These are phyloP conservation scores for Penicillium fuscoglaucum DNA, from an alignment of 2,329 filamentous ascomycete species.

Conservation along the genomic window DNA sequence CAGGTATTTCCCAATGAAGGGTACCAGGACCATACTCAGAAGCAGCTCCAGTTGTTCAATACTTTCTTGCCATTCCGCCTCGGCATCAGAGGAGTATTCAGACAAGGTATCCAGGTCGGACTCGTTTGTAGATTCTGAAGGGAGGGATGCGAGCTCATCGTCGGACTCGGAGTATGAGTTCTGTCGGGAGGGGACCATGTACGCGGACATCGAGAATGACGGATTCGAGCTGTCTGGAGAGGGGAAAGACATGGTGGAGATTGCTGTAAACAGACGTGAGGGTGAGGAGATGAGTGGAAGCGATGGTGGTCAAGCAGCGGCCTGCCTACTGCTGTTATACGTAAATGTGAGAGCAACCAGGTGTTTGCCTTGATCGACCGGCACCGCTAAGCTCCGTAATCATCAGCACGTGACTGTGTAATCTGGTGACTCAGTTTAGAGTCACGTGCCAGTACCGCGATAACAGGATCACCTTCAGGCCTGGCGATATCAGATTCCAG, in stretches of 20 bases:
- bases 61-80: conserved; percentile 92
- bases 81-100: conserved; percentile 73
- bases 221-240: conserved; percentile 33
- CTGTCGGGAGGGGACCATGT: conserved; percentile 40
- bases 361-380: conserved; percentile 17
- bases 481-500: conserved; percentile 21
- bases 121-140: conserved; percentile 40
- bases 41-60: conserved; percentile 91
- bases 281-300: conserved; percentile 8
- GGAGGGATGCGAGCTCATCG: conserved; percentile 47
- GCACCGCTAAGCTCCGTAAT: conserved; percentile 2
- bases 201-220: conserved; percentile 42
- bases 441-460: conserved; percentile 25
- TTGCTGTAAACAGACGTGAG: neutral
- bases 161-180: conserved; percentile 33
- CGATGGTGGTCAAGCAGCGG: conserved; percentile 33
- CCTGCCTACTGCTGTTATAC: conserved; percentile 36
- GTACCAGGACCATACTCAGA: conserved; percentile 90
- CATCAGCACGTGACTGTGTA: neutral
- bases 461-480: conserved; percentile 21
- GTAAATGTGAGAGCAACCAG: conserved; percentile 20
- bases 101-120: conserved; percentile 49
- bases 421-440: conserved; percentile 14
- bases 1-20: conserved; percentile 91
- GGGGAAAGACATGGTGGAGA: conserved; percentile 32